Evolutionary conservation across 257 asterid species (phyloP), one percentile per base, ranked within the genome.

Genomic region (Solanum bulbocastanum): DNA sequence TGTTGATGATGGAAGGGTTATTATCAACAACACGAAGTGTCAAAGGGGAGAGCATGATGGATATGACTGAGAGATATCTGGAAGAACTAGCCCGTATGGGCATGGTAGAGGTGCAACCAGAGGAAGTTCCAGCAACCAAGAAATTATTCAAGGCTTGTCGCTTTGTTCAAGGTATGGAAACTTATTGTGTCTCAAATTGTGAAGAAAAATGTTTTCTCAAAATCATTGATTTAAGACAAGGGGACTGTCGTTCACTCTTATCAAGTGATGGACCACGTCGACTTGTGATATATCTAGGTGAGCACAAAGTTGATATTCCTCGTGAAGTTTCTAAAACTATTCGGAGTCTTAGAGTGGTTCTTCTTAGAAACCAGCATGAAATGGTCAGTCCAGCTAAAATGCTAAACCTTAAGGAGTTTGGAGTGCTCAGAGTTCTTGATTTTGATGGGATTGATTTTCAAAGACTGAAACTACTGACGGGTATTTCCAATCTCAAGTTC

Each of bases 401-500:
- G 86, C 58, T 81, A 2, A 44, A 82, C 32, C 56, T 90, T 6
- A 42, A 86, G 3, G 15, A 71, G 52, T 87, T 90, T 75, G 73
- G 20, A 72, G 25, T 90, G 32, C 89, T 91, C 27, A 87, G 90
- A 84, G 69, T 93, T 62, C 35, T 93, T 2, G 56, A 81, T 58
- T 85, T 91, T 85, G 87, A 79, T 68, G 90, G 91, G 52, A 90
- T 87, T 86, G 83, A 85, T 58, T 65, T n/a, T 72, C 85, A 15
- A 5, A 78, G 49, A 0, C 83, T 6, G 2, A 87, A 86, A 84
- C 58, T 91, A 60, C 93, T 92, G 3, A 66, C 49, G 42, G 30
- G 56, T 66, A 89, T 90, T 8, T 91, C 89, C 25, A 88, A 86
- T 35, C 86, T 92, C 62, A 10, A 86, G 85, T 91, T 87, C 60